Conservation (phyloP, 2,329 filamentous ascomycete species). For the Orbilia javanica region DNA sequence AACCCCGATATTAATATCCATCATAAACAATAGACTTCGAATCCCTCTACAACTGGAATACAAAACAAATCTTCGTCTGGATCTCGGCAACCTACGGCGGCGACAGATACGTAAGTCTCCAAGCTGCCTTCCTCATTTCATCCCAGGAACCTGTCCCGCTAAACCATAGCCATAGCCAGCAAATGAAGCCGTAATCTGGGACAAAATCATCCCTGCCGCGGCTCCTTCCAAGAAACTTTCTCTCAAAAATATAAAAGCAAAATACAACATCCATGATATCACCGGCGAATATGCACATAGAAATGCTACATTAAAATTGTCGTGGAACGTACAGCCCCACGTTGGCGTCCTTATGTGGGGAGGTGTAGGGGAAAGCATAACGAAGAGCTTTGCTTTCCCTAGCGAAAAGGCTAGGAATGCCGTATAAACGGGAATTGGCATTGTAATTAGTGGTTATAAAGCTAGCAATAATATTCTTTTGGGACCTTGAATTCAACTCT, state of each 20-base stretch:
- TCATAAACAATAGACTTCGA: constrained; percentile 74
- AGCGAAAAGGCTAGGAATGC: constrained; percentile 34
- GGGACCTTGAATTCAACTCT: not conserved
- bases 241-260: constrained; percentile 86
- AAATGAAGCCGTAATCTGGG: constrained; percentile 92
- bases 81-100: constrained; percentile 79
- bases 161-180: constrained; percentile 64
- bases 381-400: constrained; percentile 46
- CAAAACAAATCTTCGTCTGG: constrained; percentile 97
- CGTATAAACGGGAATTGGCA: not conserved
- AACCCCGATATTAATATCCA: constrained; percentile 1
- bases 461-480: not conserved
- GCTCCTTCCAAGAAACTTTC: constrained; percentile 75
- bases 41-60: constrained; percentile 98
- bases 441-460: not conserved
- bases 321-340: constrained; percentile 99
- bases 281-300: constrained; percentile 78
- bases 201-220: constrained; percentile 83
- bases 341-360: constrained; percentile 90
- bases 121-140: constrained; percentile 66
- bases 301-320: constrained; percentile 78
- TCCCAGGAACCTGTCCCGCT: constrained; percentile 65
- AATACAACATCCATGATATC: constrained; percentile 97
- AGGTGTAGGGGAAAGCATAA: constrained; percentile 65
- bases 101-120: constrained; percentile 59